These are phyloP conservation scores for Trametes cinnabarina DNA, from an alignment of 768 basidiomycete genomes.

Conservation along the genomic window DNA sequence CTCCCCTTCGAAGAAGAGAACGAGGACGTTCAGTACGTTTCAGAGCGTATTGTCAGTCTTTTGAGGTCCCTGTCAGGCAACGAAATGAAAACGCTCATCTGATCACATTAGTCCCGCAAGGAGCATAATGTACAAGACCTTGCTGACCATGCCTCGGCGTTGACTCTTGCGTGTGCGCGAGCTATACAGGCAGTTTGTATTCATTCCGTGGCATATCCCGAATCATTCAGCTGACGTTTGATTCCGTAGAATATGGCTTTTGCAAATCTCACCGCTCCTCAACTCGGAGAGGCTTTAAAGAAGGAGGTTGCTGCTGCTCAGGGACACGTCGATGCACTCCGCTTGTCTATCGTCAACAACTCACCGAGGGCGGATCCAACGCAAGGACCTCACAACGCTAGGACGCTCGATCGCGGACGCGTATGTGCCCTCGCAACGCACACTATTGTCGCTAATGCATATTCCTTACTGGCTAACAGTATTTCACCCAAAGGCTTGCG, in stretches of 20 bases:
- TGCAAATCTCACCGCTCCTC: constrained; percentile 1
- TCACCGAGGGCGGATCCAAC: too few relatives aligned
- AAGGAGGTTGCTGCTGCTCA: constrained; percentile 1
- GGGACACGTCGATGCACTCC: constrained; percentile 15
- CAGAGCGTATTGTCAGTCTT: constrained; percentile 4
- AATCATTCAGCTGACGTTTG: not conserved
- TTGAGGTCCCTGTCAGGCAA: not conserved
- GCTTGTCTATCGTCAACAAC: constrained; percentile 13
- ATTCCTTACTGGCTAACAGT: not conserved
- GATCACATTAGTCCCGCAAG: constrained; percentile 1
- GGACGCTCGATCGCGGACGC: not conserved
- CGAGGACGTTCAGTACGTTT: not conserved
- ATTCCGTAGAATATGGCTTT: not conserved
- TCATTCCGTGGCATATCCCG: too few relatives aligned
- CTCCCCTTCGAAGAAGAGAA: not conserved
- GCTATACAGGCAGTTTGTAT: constrained; percentile 6
- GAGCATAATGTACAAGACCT: constrained; percentile 14
- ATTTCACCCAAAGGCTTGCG: not conserved
- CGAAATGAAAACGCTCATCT: not conserved
- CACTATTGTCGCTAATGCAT: not conserved
- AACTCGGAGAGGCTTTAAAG: not conserved
- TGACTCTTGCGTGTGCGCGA: constrained; percentile 4
- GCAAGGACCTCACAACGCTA: not conserved
- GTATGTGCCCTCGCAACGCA: not conserved
- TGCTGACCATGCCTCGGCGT: not conserved